Base-by-base conservation (phyloP, 352 stramenopile genomes). In the Phytophthora ramorum region DNA sequence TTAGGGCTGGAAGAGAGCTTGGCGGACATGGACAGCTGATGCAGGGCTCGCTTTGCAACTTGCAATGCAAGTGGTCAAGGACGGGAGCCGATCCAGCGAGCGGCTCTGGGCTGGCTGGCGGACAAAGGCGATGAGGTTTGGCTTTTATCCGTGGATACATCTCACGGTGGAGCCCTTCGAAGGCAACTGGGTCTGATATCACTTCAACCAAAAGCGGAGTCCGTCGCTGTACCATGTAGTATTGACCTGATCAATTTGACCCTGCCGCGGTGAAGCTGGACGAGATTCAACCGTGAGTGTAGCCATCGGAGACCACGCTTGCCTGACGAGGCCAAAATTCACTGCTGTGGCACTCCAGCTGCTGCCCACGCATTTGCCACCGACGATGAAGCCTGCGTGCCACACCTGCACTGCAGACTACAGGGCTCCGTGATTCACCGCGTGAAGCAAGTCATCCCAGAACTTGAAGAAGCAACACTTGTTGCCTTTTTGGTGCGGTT, bases 81-180 rank as follows among this genome's bases (percentile, higher is more conserved):
- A 32, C 16, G 28, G 7, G 4, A 3, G 37, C 7, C 45, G 34
- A 57, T 49, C 35, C 45, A 49, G 16, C 14, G 22, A 57, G 17
- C 20, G 45, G 56, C n/a, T 58, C 35, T 50, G 4, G 26, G 26
- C 26, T 37, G 32, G 32, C 16, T 37, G 32, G 7, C 12, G 30
- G 30, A 35, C 30, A 35, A 24, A 24, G 22, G 22, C 6, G 26
- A 30, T 30, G 26, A 30, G 26, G 26, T n/a, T 2, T 53, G 28
- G 54, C 17, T 47, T 63, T 37, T 46, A 32, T 47, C 14, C n/a
- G 38, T 22, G 38, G 38, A 16, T 44, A 22, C 38, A 44, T 44
- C n/a, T 44, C 38, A 12, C n/a, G 16, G 6, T 20, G 38, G 37
- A 43, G 37, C 37, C 13, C 2, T 0, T 7, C 26, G 26, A 30